phyloP scores from a whole-genome alignment of 106 monocot genomes.

The Iris macrosiphon region DNA sequence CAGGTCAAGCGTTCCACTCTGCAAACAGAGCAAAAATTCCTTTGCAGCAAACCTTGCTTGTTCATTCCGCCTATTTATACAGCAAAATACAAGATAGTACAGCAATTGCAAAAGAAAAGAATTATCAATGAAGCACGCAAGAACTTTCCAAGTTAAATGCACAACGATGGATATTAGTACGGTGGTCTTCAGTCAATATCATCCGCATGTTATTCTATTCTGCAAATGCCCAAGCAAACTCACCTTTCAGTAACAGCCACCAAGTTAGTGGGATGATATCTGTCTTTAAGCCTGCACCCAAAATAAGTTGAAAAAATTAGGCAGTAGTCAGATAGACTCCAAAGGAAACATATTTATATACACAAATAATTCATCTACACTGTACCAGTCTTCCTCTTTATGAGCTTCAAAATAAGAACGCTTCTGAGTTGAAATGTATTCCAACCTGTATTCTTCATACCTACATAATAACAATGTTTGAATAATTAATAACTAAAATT shows the following conservation, averaged over 20 bases:
- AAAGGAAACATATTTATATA: too few species aligned
- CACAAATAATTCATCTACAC: too few species aligned
- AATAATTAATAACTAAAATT: too few species aligned
- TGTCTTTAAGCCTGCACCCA: conserved; percentile 72
- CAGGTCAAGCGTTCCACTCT: conserved; percentile 83
- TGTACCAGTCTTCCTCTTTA: conserved; percentile 91
- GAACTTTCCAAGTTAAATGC: too few species aligned
- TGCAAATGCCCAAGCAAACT: conserved; percentile 1
- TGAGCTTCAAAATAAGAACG: conserved; percentile 81
- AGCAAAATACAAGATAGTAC: too few species aligned
- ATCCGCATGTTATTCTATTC: too few species aligned
- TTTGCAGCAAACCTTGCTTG: conserved; percentile 62
- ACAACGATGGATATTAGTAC: too few species aligned
- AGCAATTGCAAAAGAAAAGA: too few species aligned
- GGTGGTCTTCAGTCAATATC: too few species aligned
- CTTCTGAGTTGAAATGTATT: conserved; percentile 90
- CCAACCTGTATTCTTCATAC: conserved; percentile 79
- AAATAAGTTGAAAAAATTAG: not conserved
- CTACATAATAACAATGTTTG: too few species aligned
- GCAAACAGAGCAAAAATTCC: conserved; percentile 88
- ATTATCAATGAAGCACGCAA: too few species aligned
- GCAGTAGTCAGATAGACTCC: too few species aligned
- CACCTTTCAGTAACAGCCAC: conserved; percentile 86
- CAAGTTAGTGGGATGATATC: conserved; percentile 92
- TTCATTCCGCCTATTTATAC: conserved; percentile 56